These are phyloP conservation scores for Daldinia sp. DNA, from an alignment of 2,329 filamentous ascomycete species.

Conservation along the genomic window DNA sequence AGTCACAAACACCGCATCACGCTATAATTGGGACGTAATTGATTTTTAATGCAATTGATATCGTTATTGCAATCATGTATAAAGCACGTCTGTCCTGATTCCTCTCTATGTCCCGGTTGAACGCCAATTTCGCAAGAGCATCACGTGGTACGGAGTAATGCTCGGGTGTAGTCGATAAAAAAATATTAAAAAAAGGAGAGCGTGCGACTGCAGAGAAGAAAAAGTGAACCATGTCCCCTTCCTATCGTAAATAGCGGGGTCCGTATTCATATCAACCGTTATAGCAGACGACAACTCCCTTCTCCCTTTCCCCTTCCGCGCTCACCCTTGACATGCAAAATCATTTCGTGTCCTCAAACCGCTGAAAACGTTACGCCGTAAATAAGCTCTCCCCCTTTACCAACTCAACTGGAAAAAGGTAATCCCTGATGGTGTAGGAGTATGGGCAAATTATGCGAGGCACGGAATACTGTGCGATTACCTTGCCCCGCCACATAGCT, in stretches of 20 bases:
- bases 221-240: constrained; percentile 10
- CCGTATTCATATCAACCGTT: constrained; percentile 18
- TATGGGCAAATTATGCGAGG: constrained; percentile 26
- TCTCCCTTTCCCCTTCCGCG: constrained; percentile 21
- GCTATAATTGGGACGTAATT: not conserved
- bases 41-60: constrained; percentile 28
- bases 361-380: constrained; percentile 44
- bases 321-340: constrained; percentile 38
- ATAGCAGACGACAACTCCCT: no score
- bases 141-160: constrained; percentile 17
- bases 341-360: constrained; percentile 39
- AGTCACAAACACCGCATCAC: not conserved
- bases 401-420: constrained; percentile 23
- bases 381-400: constrained; percentile 38
- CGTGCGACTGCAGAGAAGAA: constrained; percentile 10
- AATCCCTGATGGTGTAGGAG: constrained; percentile 5
- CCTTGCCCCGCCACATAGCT: not conserved
- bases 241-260: constrained; percentile 24
- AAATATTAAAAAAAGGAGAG: constrained; percentile 17
- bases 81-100: constrained; percentile 39
- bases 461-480: constrained; percentile 7
- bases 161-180: constrained; percentile 17
- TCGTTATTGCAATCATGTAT: constrained; percentile 35
- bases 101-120: constrained; percentile 47
- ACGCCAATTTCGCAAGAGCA: constrained; percentile 46